Conservation (phyloP, 257 asterid genomes). For the Galeopsis tetrahit region DNA sequence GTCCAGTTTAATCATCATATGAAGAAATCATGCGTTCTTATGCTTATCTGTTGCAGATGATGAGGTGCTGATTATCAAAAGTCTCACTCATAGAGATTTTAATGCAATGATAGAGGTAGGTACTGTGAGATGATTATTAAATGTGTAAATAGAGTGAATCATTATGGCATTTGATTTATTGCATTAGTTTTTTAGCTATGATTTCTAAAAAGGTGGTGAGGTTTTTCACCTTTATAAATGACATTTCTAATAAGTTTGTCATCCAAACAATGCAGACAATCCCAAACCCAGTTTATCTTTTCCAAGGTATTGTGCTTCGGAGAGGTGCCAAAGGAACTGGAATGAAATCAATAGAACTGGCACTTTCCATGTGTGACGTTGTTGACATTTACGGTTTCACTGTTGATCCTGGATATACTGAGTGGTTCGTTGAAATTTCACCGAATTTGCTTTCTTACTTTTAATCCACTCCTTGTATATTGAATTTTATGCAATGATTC, state of each 20-base stretch:
- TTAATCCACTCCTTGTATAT: slow-evolving; percentile 1
- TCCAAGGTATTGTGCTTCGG: slow-evolving; percentile 98
- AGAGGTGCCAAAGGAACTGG: slow-evolving; percentile 99
- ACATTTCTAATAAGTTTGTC: slow-evolving; percentile 24
- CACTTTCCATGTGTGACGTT: slow-evolving; percentile 96
- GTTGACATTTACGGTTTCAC: slow-evolving; percentile 98
- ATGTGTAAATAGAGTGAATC: slow-evolving; percentile 7
- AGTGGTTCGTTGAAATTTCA: slow-evolving; percentile 63
- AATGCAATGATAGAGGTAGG: slow-evolving; percentile 84
- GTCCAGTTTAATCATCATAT: slow-evolving; percentile 15
- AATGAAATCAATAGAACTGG: slow-evolving; percentile 97
- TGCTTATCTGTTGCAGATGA: slow-evolving; percentile 58
- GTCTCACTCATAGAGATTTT: slow-evolving; percentile 90
- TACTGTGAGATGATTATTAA: slow-evolving; percentile 20
- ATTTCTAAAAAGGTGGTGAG: slow-evolving; percentile 18
- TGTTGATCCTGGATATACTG: slow-evolving; percentile 99
- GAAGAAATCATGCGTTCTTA: slow-evolving; percentile 1
- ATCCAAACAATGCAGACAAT: slow-evolving; percentile 57
- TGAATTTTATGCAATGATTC: slow-evolving; percentile 25
- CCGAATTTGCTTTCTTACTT: slow-evolving; percentile 15
- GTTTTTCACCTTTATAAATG: slow-evolving; percentile 9
- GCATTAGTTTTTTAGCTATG: background rate
- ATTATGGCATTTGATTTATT: slow-evolving; percentile 27
- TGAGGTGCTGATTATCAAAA: slow-evolving; percentile 92
- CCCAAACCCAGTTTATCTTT: slow-evolving; percentile 93